A percentile compares a stretch with the other conserved stretches of the same genome.
These are phyloP conservation scores for Mrakia frigida DNA, from an alignment of 768 basidiomycete genomes.

Conservation along the genomic window DNA sequence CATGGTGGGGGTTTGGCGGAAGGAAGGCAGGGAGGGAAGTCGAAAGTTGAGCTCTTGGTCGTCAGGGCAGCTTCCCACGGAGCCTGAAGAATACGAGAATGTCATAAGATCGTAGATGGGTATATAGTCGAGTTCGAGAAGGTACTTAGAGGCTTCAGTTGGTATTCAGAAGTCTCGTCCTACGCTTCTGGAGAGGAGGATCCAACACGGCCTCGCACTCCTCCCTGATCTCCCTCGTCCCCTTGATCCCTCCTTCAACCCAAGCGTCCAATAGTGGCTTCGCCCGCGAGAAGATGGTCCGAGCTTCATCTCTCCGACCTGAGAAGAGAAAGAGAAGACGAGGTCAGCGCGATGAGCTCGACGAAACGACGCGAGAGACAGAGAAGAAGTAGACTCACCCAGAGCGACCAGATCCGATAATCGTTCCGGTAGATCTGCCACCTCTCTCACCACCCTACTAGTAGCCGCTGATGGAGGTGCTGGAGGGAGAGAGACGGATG, in stretches of 20 bases:
- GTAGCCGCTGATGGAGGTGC: not conserved
- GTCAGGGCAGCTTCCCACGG: not conserved
- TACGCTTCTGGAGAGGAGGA: not conserved
- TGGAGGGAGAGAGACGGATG: conserved; percentile 21
- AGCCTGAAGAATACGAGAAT: not conserved
- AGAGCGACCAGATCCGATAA: conserved; percentile 5
- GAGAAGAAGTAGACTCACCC: not conserved
- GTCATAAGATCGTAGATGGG: conserved; percentile 6
- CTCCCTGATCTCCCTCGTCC: not conserved
- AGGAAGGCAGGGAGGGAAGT: not conserved
- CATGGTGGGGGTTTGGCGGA: not conserved
- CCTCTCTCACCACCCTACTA: not conserved
- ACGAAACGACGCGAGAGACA: not conserved
- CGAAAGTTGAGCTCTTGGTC: not conserved
- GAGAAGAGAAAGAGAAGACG: not conserved
- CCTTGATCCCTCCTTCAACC: not conserved
- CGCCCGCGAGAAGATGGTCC: not conserved
- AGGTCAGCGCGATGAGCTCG: not conserved
- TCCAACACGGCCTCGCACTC: conserved; percentile 1
- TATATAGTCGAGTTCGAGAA: not conserved
- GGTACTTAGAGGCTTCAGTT: too few relatives aligned
- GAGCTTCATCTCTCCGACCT: conserved; percentile 1
- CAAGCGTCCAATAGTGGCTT: not conserved
- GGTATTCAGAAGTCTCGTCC: too few relatives aligned
- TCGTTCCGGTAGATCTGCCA: conserved; percentile 12